Conservation (phyloP, 768 basidiomycete species). For the Mycena vulgaris region DNA sequence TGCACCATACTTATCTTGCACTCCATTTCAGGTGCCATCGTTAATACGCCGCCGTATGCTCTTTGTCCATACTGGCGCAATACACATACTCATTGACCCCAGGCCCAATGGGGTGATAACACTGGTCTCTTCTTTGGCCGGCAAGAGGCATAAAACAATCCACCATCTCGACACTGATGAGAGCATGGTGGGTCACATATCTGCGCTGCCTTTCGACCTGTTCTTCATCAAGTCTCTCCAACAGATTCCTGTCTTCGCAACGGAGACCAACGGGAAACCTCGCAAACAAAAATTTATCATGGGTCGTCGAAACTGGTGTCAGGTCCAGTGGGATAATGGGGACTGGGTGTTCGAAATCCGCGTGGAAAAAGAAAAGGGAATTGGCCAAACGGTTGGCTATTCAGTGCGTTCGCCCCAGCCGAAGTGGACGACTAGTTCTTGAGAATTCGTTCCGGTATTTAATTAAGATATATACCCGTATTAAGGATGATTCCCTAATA, state of each 20-base stretch:
- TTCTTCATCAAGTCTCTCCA: neutral
- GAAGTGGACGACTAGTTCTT: slow-evolving; percentile 13
- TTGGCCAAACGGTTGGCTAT: slow-evolving; percentile 86
- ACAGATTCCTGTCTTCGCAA: slow-evolving; percentile 82
- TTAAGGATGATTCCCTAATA: slow-evolving; percentile 28
- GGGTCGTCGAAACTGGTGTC: slow-evolving; percentile 92
- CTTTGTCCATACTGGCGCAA: neutral
- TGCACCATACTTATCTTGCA: neutral
- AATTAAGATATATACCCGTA: slow-evolving; percentile 18
- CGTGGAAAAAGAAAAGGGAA: slow-evolving; percentile 88
- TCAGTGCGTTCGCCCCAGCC: slow-evolving; percentile 30
- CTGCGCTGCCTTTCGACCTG: neutral
- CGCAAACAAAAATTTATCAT: slow-evolving; percentile 88
- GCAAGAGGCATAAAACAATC: slow-evolving; percentile 89
- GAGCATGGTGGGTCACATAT: slow-evolving; percentile 70
- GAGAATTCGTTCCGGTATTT: neutral
- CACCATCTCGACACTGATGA: slow-evolving; percentile 90
- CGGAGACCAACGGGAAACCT: slow-evolving; percentile 82
- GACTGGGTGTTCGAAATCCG: slow-evolving; percentile 87
- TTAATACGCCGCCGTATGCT: slow-evolving; percentile 91
- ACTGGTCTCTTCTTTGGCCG: slow-evolving; percentile 86
- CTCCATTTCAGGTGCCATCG: slow-evolving; percentile 80
- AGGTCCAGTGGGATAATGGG: slow-evolving; percentile 69
- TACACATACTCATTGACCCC: slow-evolving; percentile 5
- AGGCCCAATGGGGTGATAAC: slow-evolving; percentile 82